These are phyloP conservation scores for Acanthamoeba triangularis DNA, from an alignment of 208 protist species.

Conservation along the genomic window DNA sequence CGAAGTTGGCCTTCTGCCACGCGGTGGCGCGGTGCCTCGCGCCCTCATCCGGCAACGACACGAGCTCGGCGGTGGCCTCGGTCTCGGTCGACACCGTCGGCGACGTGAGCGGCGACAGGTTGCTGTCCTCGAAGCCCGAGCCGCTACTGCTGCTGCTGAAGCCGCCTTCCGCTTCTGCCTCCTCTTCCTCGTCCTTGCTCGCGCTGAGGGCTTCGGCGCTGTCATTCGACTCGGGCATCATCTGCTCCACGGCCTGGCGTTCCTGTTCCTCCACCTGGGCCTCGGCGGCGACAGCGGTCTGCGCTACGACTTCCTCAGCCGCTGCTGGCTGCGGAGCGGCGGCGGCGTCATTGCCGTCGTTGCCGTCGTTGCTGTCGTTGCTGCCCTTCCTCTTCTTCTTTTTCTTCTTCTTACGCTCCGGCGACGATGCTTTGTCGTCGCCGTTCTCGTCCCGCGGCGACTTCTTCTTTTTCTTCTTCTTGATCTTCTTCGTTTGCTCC, in stretches of 20 bases:
- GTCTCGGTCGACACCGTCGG: not conserved
- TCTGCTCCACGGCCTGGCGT: not conserved
- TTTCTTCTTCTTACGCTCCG: constrained; percentile 22
- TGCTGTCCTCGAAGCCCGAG: too few species aligned
- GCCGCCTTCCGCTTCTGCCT: too few species aligned
- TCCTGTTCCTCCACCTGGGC: not conserved
- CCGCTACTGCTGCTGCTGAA: too few species aligned
- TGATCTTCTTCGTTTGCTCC: not conserved
- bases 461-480: constrained; percentile 35
- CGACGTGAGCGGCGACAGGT: not conserved
- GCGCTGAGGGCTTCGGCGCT: too few species aligned
- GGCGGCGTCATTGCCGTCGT: not conserved
- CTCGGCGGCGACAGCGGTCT: too few species aligned
- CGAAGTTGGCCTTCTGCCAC: not conserved
- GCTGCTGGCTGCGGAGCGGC: not conserved
- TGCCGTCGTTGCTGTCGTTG: not conserved
- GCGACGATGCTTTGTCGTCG: not conserved
- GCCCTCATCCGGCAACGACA: not conserved
- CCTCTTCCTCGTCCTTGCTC: too few species aligned
- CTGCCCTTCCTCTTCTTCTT: not conserved
- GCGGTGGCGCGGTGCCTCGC: not conserved
- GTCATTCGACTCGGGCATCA: not conserved
- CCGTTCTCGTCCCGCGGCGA: not conserved
- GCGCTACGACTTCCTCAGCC: too few species aligned
- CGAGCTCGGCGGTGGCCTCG: too few species aligned